Base-by-base conservation (phyloP, 176 grass and related monocot species). In the Neostapfia colusana region DNA sequence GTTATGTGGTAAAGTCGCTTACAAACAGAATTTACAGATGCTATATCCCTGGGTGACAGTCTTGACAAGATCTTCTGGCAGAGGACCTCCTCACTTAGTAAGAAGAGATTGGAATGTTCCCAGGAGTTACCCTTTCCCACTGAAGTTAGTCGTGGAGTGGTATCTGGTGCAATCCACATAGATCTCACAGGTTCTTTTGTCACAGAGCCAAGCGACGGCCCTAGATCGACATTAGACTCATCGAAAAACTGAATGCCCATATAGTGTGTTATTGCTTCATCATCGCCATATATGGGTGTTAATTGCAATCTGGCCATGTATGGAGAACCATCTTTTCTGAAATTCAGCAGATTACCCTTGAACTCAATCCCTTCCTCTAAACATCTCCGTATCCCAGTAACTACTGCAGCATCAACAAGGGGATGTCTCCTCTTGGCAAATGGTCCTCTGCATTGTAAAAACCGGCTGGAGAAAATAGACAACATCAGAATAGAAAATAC, bases 161-260 rank as follows among this genome's bases (percentile, higher is more conserved):
- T 77, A 74, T 86, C 72, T 58, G 65, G 65, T 67, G 65, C 53
- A 67, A 86, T 81, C 72, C 67, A 66, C 39, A 40, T 60, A 50
- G 76, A 68, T 84, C 34, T 86, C 8, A 11, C 58, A 60, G 20
- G 56, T 73, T 86, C 86, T 63, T 91, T 89, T 60, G 86, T 65
- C 25, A 65, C 18, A 76, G 82, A 83, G 27, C 38, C 79, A 83
- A 80, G 48, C 31, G 74, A 79, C 0, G 83, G 88, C 8, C 79
- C 88, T 75, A 86, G 75, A 69, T 99, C 89, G 39, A 92, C 62
- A 72, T 90, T 77, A 54, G 50, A 85, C 62, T 93, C 83, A 8
- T 78, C 87, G 41, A 95, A 99, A 82, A 95, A 74, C 60, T 95
- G 96, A 70, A 99, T 93, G 27, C 89, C 96, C 72, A 99, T 99